These are phyloP conservation scores for Komagataella mondaviorum DNA, from an alignment of 805 yeast genomes.

Conservation along the genomic window DNA sequence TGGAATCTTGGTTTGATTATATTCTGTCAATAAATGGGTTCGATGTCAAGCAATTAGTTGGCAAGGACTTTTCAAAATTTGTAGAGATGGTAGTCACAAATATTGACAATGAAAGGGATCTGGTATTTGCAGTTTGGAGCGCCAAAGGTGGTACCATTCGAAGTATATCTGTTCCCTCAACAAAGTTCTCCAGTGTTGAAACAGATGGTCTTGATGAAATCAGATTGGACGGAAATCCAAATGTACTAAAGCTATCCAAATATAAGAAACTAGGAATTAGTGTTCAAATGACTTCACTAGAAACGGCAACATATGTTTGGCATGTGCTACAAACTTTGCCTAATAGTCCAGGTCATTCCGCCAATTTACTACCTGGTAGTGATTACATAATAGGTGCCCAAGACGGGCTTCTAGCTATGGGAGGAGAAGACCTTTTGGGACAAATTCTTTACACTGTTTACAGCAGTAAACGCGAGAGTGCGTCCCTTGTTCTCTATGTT, in stretches of 20 bases:
- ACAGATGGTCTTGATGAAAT: constrained; percentile 14
- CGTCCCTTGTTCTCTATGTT: constrained; percentile 45
- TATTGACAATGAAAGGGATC: constrained; percentile 9
- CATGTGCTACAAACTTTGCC: constrained; percentile 65
- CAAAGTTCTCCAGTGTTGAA: constrained; percentile 9
- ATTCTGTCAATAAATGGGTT: constrained; percentile 70
- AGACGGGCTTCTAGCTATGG: constrained; percentile 73
- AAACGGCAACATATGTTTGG: constrained; percentile 75
- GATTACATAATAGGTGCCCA: constrained; percentile 85
- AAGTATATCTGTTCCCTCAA: constrained; percentile 20
- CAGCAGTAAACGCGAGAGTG: constrained; percentile 11
- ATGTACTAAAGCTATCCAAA: constrained; percentile 15
- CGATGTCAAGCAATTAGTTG: constrained; percentile 25
- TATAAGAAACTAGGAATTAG: constrained; percentile 50
- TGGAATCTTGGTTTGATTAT: constrained; percentile 84
- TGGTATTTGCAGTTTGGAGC: constrained; percentile 62
- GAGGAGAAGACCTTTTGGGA: constrained; percentile 74
- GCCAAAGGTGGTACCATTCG: constrained; percentile 68
- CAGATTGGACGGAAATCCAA: constrained; percentile 14
- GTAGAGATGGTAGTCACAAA: constrained; percentile 4
- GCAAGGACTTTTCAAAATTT: constrained; percentile 5
- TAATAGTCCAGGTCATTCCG: constrained; percentile 68
- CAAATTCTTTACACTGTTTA: constrained; percentile 48
- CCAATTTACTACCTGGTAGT: constrained; percentile 73
- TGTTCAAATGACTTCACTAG: constrained; percentile 65